A percentile compares a stretch with the other conserved stretches of the same genome.
phyloP scores from a whole-genome alignment of 257 asterid genomes.

The Lithospermum erythrorhizon region DNA sequence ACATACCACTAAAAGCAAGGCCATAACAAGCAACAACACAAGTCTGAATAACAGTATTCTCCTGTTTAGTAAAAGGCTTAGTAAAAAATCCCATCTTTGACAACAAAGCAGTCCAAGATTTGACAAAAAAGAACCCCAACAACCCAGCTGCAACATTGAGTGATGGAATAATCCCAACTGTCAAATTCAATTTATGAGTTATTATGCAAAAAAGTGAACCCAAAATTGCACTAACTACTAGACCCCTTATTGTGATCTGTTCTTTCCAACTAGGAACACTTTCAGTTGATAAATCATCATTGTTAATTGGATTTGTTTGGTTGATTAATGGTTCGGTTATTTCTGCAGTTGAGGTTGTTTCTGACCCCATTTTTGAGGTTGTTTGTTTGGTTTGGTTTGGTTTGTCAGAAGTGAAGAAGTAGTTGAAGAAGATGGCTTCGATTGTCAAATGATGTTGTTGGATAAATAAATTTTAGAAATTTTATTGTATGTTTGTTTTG shows the following conservation, averaged over 20 bases:
- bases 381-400: too few species aligned
- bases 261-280: constrained; percentile 71
- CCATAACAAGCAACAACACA: constrained; percentile 98
- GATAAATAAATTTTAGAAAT: too few species aligned
- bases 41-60: constrained; percentile 90
- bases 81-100: constrained; percentile 47
- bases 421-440: too few species aligned
- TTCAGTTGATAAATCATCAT: constrained; percentile 6
- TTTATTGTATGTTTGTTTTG: too few species aligned
- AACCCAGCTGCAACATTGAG: constrained; percentile 94
- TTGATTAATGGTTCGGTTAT: constrained; percentile 60
- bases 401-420: too few species aligned
- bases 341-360: too few species aligned
- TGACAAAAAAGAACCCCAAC: constrained; percentile 83
- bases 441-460: too few species aligned
- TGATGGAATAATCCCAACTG: constrained; percentile 88
- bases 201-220: constrained; percentile 83
- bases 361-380: constrained; percentile 42
- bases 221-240: constrained; percentile 66
- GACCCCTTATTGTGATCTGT: constrained; percentile 84
- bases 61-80: constrained; percentile 75
- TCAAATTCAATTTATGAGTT: constrained; percentile 86
- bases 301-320: constrained; percentile 17
- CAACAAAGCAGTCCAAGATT: constrained; percentile 52
- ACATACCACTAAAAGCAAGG: constrained; percentile 77